Base-by-base conservation (phyloP, 116 monocot genomes). In the Zostera marina region DNA sequence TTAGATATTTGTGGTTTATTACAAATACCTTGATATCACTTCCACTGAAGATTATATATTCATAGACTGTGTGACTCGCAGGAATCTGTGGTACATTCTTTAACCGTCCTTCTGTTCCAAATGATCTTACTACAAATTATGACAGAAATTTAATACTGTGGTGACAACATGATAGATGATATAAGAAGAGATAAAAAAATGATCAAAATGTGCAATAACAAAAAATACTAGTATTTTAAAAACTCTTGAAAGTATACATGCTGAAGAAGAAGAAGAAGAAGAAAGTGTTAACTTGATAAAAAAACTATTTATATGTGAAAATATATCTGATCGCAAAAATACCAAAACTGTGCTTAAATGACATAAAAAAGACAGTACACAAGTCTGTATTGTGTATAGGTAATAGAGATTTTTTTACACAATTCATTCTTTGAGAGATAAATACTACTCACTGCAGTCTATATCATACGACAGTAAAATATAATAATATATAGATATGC, bases 11-110 rank as follows among this genome's bases (percentile, higher is more conserved):
- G 8, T 24, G 2, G 0, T 25, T 24, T 23, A 11, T 40, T 38
- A n/a, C 56, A 7, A n/a, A 41, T 70, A 79, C 79, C 73, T 79
- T 79, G 53, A 79, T 79, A 23, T 79, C 69, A 62, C 71, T 79
- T 44, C 79, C 79, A 54, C 74, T 62, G 53, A 79, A 79, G 19
- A 79, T 55, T 45, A 79, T 74, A 32, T 73, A 74, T 16, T 79
- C 79, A 53, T 74, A 79, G 11, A 79, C 25, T 22, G 67, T 79
- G 47, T 79, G 74, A 48, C 63, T 59, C 1, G 79, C 62, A 17
- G 74, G 74, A 69, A 79, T 55, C 44, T 74, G 74, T 3, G 66
- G 79, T 11, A 74, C 79, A 45, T 79, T 74, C 61, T 73, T 73
- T 49, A 64, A 71, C 8, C 79, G 62, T 11, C 79, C 79, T 64